Evolutionary conservation across 495 filamentous ascomycete species (phyloP).

Genomic region (Aspergillus egyptiacus): DNA sequence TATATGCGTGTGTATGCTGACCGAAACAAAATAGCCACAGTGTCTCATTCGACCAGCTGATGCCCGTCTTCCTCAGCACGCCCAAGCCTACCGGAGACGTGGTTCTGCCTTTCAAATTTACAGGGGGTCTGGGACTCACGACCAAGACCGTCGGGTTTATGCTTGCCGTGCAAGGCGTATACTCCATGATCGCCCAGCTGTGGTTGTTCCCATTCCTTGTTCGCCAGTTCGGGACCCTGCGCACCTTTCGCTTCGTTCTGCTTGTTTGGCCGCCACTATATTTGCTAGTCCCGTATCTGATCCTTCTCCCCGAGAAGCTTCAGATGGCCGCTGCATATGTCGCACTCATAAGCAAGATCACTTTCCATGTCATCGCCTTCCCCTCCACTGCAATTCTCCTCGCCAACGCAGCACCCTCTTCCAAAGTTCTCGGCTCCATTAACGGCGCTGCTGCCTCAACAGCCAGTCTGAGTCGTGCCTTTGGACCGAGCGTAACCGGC

Average conservation of each 20-base stretch:
- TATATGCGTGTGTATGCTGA: conserved; percentile 22
- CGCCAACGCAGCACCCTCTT: conserved; percentile 74
- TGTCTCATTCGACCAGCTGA: conserved; percentile 89
- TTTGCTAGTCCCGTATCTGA: conserved; percentile 79
- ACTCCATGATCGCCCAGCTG: conserved; percentile 78
- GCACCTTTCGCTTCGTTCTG: conserved; percentile 73
- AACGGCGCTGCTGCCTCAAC: conserved; percentile 90
- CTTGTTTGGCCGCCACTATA: conserved; percentile 85
- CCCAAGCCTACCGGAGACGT: conserved; percentile 48
- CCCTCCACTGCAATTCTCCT: conserved; percentile 80
- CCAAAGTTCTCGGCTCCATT: conserved; percentile 76
- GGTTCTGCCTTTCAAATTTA: conserved; percentile 78
- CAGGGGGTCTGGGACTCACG: conserved; percentile 74
- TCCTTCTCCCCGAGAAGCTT: conserved; percentile 65
- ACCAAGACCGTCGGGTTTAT: conserved; percentile 82
- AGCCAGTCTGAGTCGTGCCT: conserved; percentile 77
- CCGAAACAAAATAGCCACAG: conserved; percentile 63
- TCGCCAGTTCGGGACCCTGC: conserved; percentile 63
- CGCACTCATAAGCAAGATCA: conserved; percentile 82
- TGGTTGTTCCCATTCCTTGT: conserved; percentile 75
- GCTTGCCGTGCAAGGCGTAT: conserved; percentile 81
- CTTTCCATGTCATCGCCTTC: conserved; percentile 77
- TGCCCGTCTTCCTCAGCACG: conserved; percentile 87
- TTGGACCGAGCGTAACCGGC: conserved; percentile 85
- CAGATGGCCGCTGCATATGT: conserved; percentile 68